Percentiles rank a stretch among this genome's conserved stretches.
Conservation (phyloP, 2,329 filamentous ascomycete species). For the Fusarium burgessii region DNA sequence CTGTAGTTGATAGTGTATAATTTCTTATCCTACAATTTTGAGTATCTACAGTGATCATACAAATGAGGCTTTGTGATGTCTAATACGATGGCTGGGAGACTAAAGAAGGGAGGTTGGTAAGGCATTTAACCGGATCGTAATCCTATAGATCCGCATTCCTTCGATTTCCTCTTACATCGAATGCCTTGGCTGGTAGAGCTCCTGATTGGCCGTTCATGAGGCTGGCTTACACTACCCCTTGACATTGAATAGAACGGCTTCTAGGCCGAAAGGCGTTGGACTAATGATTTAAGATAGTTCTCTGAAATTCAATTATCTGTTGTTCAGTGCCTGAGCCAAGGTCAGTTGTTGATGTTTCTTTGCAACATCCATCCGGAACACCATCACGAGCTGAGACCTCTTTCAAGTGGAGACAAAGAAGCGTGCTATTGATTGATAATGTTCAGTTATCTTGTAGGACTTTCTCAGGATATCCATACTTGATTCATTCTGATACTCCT, state of each 20-base stretch:
- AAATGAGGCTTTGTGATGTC: not conserved
- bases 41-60: not conserved
- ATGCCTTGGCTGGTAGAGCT: not conserved
- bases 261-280: not conserved
- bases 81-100: not conserved
- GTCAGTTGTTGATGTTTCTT: not conserved
- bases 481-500: not conserved
- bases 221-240: conserved; percentile 1
- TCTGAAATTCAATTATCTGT: not conserved
- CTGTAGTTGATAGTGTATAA: conserved; percentile 55
- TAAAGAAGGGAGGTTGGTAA: conserved; percentile 11
- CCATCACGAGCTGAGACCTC: not conserved
- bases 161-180: conserved; percentile 33
- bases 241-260: conserved; percentile 1
- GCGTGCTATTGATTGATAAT: not conserved
- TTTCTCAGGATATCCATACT: not conserved
- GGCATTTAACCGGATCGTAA: conserved; percentile 3
- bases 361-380: not conserved
- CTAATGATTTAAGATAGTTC: not conserved
- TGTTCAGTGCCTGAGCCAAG: not conserved
- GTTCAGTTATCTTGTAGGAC: not conserved
- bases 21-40: conserved; percentile 44
- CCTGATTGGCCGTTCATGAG: conserved; percentile 22
- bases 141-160: conserved; percentile 11
- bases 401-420: not conserved